phyloP scores from a whole-genome alignment of 495 filamentous ascomycete genomes.

The Xylaria grammica region DNA sequence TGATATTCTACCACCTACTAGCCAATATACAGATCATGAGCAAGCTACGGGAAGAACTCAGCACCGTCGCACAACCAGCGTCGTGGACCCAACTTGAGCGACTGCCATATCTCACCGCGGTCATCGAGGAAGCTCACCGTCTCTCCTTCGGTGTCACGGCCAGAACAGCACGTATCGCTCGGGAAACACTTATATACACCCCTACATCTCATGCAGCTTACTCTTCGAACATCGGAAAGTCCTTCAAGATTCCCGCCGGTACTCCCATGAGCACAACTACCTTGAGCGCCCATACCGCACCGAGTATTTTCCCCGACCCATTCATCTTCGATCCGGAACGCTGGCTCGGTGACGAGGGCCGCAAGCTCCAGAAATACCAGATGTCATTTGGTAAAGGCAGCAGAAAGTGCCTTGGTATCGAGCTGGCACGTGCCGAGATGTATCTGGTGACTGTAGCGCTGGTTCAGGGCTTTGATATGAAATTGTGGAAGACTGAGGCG shows the following conservation, averaged over 20 bases:
- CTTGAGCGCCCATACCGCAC: slow-evolving; percentile 44
- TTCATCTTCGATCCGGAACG: slow-evolving; percentile 49
- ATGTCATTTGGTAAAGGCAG: slow-evolving; percentile 52
- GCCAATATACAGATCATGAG: slow-evolving; percentile 27
- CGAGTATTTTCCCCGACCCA: slow-evolving; percentile 46
- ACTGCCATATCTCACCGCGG: slow-evolving; percentile 33
- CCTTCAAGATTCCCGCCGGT: slow-evolving; percentile 25
- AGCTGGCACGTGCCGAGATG: slow-evolving; percentile 44
- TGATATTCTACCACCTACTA: slow-evolving; percentile 30
- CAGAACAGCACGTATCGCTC: slow-evolving; percentile 27
- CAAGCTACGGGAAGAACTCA: slow-evolving; percentile 26
- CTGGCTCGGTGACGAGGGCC: slow-evolving; percentile 47
- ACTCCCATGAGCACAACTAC: slow-evolving; percentile 47
- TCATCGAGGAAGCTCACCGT: slow-evolving; percentile 35
- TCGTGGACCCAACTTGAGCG: slow-evolving; percentile 28
- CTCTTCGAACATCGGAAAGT: slow-evolving; percentile 23
- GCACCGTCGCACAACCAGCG: slow-evolving; percentile 21
- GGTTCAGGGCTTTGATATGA: slow-evolving; percentile 31
- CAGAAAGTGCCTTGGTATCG: slow-evolving; percentile 51
- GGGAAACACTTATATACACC: slow-evolving; percentile 31
- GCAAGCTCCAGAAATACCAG: slow-evolving; percentile 49
- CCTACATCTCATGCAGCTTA: slow-evolving; percentile 17
- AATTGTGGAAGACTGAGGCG: slow-evolving; percentile 32
- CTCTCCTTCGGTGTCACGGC: slow-evolving; percentile 31
- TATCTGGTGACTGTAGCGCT: slow-evolving; percentile 38